Evolutionary conservation across 1,139 yeast species (phyloP).

Genomic region (Taphrina deformans): DNA sequence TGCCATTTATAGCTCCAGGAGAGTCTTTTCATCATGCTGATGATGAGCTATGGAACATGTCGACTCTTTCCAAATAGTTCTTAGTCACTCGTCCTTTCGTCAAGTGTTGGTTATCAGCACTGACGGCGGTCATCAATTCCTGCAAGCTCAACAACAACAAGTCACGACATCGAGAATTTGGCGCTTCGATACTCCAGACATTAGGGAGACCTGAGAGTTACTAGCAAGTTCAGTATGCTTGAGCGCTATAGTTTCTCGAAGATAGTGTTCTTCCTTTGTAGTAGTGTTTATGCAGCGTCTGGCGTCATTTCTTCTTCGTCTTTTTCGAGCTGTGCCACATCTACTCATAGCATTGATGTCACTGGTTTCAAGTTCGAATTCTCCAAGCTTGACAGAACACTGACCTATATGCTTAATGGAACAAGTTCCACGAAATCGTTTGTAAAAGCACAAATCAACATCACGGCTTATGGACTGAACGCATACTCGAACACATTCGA

Average conservation of each 20-base stretch:
- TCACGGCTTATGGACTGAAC: constrained; percentile 43
- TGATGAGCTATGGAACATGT: too few relatives aligned
- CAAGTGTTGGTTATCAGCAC: too few relatives aligned
- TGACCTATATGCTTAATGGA: constrained; percentile 37
- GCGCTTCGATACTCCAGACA: too few relatives aligned
- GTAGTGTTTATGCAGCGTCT: neutral
- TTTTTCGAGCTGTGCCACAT: constrained; percentile 1
- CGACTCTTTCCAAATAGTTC: too few relatives aligned
- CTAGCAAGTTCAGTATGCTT: neutral
- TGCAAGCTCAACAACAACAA: too few relatives aligned
- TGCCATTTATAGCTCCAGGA: neutral
- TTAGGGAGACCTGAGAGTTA: too few relatives aligned
- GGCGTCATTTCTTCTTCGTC: neutral
- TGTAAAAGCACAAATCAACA: constrained; percentile 36
- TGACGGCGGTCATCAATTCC: too few relatives aligned
- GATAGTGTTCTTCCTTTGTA: neutral
- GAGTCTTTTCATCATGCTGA: neutral
- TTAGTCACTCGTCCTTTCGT: too few relatives aligned
- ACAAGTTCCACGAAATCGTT: constrained; percentile 32
- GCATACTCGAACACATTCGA: constrained; percentile 42
- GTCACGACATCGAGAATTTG: too few relatives aligned
- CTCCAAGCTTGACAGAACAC: constrained; percentile 31
- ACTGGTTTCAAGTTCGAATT: constrained; percentile 34
- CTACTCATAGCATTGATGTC: constrained; percentile 31
- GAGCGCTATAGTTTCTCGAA: neutral